phyloP scores from a whole-genome alignment of 257 asterid species.

The Scutellaria baicalensis region DNA sequence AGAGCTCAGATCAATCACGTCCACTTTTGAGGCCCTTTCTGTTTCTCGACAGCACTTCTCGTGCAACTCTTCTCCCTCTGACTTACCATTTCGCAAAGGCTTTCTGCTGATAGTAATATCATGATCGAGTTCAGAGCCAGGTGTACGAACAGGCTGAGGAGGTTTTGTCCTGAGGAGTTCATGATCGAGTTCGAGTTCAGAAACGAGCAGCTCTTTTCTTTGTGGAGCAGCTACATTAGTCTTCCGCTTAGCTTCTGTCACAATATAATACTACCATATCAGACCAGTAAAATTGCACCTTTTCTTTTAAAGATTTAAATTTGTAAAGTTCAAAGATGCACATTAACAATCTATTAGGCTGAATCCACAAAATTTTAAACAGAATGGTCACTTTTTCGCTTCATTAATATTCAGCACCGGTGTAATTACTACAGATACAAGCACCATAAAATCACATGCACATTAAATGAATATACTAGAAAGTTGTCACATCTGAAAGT shows the following conservation, averaged over 20 bases:
- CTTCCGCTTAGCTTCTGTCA: conserved; percentile 20
- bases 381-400: background rate
- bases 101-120: background rate
- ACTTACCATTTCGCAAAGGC: background rate
- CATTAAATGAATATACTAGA: too few species aligned
- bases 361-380: background rate
- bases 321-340: background rate
- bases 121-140: background rate
- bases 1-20: conserved; percentile 10
- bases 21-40: background rate
- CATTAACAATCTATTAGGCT: background rate
- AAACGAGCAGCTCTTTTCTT: conserved; percentile 4
- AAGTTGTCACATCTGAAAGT: background rate
- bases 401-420: too few species aligned
- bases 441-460: too few species aligned
- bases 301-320: background rate
- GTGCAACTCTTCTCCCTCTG: too few species aligned
- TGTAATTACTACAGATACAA: too few species aligned
- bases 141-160: background rate
- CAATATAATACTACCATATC: background rate
- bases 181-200: too few species aligned
- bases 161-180: background rate
- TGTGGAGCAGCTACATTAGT: background rate
- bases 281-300: background rate
- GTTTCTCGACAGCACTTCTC: too few species aligned